Percentiles rank a stretch among this genome's conserved stretches.
These are phyloP conservation scores for Scenedesmus sp. DNA, from an alignment of 163 green algal genomes.

Conservation along the genomic window DNA sequence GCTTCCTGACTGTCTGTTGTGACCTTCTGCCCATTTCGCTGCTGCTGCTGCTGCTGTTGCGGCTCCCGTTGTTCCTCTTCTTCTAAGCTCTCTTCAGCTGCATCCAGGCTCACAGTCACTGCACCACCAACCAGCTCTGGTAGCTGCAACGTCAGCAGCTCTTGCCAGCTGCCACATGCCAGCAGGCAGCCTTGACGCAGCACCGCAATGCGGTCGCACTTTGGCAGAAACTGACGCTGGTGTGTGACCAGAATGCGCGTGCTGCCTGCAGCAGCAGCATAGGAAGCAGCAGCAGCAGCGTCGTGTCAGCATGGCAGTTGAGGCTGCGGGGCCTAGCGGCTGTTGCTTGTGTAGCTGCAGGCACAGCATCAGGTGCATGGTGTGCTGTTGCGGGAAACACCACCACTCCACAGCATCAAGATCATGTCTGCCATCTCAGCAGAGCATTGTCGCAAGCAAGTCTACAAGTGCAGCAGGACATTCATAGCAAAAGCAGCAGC, in stretches of 20 bases:
- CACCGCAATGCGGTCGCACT: constrained; percentile 63
- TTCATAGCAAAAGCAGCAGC: not conserved
- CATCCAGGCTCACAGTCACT: constrained; percentile 46
- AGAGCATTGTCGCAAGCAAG: too few relatives aligned
- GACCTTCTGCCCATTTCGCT: not conserved
- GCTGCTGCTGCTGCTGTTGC: constrained; percentile 33
- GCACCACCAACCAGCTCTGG: constrained; percentile 55
- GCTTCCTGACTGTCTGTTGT: not conserved
- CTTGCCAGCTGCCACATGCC: constrained; percentile 55
- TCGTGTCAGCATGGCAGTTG: too few relatives aligned
- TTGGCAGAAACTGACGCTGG: constrained; percentile 76
- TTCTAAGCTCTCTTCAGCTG: constrained; percentile 16
- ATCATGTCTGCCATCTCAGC: too few relatives aligned
- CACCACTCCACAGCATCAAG: too few relatives aligned
- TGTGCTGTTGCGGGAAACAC: too few relatives aligned
- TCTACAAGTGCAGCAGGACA: not conserved
- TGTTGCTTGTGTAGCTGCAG: too few relatives aligned
- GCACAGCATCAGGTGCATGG: too few relatives aligned
- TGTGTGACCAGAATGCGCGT: constrained; percentile 79
- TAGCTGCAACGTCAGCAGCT: constrained; percentile 56
- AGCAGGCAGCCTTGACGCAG: constrained; percentile 53
- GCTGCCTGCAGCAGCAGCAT: not conserved
- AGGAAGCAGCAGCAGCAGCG: not conserved
- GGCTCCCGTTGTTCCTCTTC: constrained; percentile 2
- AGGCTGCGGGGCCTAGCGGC: too few relatives aligned